Percentiles rank a stretch among this genome's conserved stretches.
These are phyloP conservation scores for Ganoderma meredithae DNA, from an alignment of 1,284 basidiomycete genomes.

Conservation along the genomic window DNA sequence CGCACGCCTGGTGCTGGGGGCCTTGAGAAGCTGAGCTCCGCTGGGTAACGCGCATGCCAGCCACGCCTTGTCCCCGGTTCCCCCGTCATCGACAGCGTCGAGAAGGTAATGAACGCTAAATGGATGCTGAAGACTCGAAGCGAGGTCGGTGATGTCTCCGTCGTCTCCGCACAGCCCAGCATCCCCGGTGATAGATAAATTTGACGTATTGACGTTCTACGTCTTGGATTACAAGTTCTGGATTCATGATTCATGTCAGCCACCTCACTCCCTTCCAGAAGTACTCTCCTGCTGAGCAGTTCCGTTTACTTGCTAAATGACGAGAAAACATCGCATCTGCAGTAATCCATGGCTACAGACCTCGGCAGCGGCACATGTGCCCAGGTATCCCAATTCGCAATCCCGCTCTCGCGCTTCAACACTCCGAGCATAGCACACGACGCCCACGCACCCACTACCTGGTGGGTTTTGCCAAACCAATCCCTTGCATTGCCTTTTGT, in stretches of 20 bases:
- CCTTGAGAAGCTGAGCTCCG: no score
- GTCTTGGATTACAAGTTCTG: no score
- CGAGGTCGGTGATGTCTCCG: background rate
- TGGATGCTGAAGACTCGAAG: background rate
- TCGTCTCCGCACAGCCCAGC: background rate
- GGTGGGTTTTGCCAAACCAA: background rate
- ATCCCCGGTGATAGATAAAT: background rate
- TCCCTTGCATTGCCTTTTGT: slow-evolving; percentile 17
- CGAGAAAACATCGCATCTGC: background rate
- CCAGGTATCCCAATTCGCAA: background rate
- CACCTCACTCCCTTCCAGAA: background rate
- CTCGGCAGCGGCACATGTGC: background rate
- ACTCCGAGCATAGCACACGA: background rate
- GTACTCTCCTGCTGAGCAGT: background rate
- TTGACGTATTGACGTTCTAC: background rate
- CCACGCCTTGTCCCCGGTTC: background rate
- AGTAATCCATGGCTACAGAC: background rate
- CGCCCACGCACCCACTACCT: background rate
- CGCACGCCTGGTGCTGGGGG: background rate
- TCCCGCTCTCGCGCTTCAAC: background rate
- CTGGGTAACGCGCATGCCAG: background rate
- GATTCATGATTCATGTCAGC: background rate
- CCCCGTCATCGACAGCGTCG: background rate
- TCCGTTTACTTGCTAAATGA: no score
- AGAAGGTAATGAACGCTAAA: no score